These are phyloP conservation scores for Chaetomium cochliodes DNA, from an alignment of 495 filamentous ascomycete genomes.

Conservation along the genomic window DNA sequence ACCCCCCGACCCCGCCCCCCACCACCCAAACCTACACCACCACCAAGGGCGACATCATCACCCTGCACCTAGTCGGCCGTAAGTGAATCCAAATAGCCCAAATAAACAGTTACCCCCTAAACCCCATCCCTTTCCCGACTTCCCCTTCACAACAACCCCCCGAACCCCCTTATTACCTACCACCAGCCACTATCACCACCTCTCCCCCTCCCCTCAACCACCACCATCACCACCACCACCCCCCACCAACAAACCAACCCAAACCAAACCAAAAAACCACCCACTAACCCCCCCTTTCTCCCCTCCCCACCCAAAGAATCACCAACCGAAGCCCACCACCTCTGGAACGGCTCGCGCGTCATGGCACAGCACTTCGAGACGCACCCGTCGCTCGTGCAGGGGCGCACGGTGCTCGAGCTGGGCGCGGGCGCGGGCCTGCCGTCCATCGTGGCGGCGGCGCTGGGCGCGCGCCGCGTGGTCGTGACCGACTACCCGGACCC, in stretches of 20 bases:
- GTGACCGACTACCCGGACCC: slow-evolving; percentile 87
- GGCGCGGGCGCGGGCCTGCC: slow-evolving; percentile 88
- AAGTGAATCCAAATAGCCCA: neutral
- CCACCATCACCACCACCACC: no score
- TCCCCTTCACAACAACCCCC: no score
- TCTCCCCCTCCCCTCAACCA: neutral
- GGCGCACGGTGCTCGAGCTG: slow-evolving; percentile 76
- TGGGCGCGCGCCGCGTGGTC: slow-evolving; percentile 67
- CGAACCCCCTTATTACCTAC: neutral
- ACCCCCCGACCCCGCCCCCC: slow-evolving; percentile 64
- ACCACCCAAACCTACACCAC: slow-evolving; percentile 64
- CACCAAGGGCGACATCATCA: slow-evolving; percentile 55
- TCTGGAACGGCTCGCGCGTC: slow-evolving; percentile 84
- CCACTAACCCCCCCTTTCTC: neutral
- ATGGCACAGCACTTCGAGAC: slow-evolving; percentile 75
- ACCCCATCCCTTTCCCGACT: no score
- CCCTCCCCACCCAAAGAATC: slow-evolving; percentile 47
- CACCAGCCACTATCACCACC: neutral
- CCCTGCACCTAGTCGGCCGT: slow-evolving; percentile 73
- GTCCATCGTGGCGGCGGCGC: slow-evolving; percentile 69
- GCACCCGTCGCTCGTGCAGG: slow-evolving; percentile 55
- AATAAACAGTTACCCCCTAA: no score
- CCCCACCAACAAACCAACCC: no score
- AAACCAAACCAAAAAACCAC: neutral
- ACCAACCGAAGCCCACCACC: slow-evolving; percentile 85